Percentiles rank a stretch among this genome's conserved stretches.
phyloP scores from a whole-genome alignment of 2,329 filamentous ascomycete species.

The Mariannaea elegans region DNA sequence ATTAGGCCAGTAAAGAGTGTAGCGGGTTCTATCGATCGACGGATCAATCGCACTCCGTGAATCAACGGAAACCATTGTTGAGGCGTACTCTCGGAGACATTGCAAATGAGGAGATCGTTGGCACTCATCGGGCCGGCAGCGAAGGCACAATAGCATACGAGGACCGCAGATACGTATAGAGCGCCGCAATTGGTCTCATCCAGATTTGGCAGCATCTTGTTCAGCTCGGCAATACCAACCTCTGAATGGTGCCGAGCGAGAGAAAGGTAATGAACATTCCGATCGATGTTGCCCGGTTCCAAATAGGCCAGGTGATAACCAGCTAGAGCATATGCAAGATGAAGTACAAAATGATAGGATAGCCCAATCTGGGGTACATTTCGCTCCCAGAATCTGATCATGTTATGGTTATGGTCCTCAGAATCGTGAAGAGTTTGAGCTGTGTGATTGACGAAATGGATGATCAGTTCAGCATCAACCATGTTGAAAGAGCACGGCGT shows the following conservation, averaged over 20 bases:
- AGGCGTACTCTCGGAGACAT: slow-evolving; percentile 30
- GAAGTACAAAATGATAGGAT: slow-evolving; percentile 41
- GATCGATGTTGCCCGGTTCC: slow-evolving; percentile 31
- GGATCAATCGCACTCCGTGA: slow-evolving; percentile 38
- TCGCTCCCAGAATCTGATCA: slow-evolving; percentile 39
- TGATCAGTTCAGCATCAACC: slow-evolving; percentile 42
- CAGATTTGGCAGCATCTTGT: slow-evolving; percentile 33
- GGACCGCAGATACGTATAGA: slow-evolving; percentile 39
- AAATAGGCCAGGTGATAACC: slow-evolving; percentile 39
- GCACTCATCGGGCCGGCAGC: slow-evolving; percentile 41
- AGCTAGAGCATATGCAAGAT: slow-evolving; percentile 40
- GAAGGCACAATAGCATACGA: slow-evolving; percentile 44
- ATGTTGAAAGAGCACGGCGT: slow-evolving; percentile 37
- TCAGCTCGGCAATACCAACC: slow-evolving; percentile 39
- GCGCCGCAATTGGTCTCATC: slow-evolving; percentile 42
- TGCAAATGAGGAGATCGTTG: slow-evolving; percentile 42
- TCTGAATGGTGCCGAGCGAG: slow-evolving; percentile 39
- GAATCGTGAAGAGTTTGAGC: slow-evolving; percentile 35
- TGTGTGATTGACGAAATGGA: slow-evolving; percentile 40
- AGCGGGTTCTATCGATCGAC: slow-evolving; percentile 38
- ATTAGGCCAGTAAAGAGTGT: slow-evolving; percentile 41
- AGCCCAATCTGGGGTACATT: slow-evolving; percentile 43
- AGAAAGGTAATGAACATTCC: slow-evolving; percentile 25
- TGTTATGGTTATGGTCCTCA: slow-evolving; percentile 26
- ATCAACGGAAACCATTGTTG: slow-evolving; percentile 40